Evolutionary conservation across 345 rosid genomes (phyloP).

Genomic region (Arabidopsis thaliana): DNA sequence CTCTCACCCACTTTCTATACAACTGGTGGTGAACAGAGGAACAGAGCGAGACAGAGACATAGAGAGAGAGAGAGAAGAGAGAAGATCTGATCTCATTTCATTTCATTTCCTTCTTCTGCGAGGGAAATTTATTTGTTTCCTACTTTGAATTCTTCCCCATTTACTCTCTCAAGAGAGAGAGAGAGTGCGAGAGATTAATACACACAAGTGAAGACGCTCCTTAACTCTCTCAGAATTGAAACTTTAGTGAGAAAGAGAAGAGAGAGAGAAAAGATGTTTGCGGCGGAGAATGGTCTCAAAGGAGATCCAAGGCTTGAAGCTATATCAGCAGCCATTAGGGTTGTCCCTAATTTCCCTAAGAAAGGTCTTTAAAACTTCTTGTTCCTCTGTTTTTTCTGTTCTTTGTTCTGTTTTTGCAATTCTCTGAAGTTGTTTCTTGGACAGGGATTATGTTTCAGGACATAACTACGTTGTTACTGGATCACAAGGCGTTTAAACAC

Average conservation of each 20-base stretch:
- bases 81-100: conserved; percentile 33
- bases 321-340: conserved; percentile 46
- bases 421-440: conserved; percentile 19
- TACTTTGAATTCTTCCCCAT: conserved; percentile 28
- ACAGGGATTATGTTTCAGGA: conserved; percentile 90
- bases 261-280: conserved; percentile 43
- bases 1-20: conserved; percentile 41
- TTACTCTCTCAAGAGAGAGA: conserved; percentile 28
- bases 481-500: conserved; percentile 78
- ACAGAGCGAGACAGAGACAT: conserved; percentile 29
- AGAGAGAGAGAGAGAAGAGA: not conserved
- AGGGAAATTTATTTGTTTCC: conserved; percentile 37
- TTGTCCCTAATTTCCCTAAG: conserved; percentile 48
- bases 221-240: conserved; percentile 1
- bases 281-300: conserved; percentile 49
- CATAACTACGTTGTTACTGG: conserved; percentile 75
- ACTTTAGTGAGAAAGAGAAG: conserved; percentile 10
- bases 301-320: conserved; percentile 50
- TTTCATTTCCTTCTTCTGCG: conserved; percentile 39
- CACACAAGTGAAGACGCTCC: conserved; percentile 28
- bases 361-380: conserved; percentile 27
- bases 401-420: not conserved
- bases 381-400: conserved; percentile 4
- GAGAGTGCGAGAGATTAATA: not conserved
- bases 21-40: conserved; percentile 45